Percentiles rank a stretch among this genome's conserved stretches.
Conservation (phyloP, 2,329 filamentous ascomycete genomes). For the Piedraia hortae region DNA sequence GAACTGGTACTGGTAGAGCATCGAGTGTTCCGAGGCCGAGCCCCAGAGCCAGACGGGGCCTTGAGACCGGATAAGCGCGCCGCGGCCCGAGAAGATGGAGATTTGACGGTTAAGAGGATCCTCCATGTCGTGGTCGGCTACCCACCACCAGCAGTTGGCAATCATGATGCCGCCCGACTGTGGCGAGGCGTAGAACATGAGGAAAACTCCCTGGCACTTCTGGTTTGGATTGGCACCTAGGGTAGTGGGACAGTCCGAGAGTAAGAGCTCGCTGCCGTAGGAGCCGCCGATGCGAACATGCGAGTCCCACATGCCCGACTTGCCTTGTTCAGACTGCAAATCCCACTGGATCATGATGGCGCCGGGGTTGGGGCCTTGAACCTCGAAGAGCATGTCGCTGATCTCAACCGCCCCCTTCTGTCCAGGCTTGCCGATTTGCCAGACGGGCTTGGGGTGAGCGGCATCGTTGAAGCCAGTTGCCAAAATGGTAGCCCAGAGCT, state of each 20-base stretch:
- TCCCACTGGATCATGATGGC: constrained; percentile 88
- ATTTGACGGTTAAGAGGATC: constrained; percentile 13
- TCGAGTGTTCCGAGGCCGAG: constrained; percentile 25
- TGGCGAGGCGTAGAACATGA: constrained; percentile 23
- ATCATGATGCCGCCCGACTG: constrained; percentile 40
- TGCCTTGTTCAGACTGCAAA: constrained; percentile 36
- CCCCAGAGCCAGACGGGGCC: constrained; percentile 27
- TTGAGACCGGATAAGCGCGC: constrained; percentile 16
- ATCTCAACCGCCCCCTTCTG: constrained; percentile 65
- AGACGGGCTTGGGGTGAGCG: constrained; percentile 52
- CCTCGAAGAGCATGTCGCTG: constrained; percentile 64
- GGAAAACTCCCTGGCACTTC: constrained; percentile 22
- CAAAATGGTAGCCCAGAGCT: constrained; percentile 78
- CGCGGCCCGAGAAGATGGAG: constrained; percentile 20
- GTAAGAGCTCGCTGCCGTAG: constrained; percentile 49
- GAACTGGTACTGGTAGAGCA: constrained; percentile 27
- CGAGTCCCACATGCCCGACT: constrained; percentile 75
- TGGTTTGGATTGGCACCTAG: constrained; percentile 12
- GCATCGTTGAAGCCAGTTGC: constrained; percentile 47
- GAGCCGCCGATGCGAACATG: constrained; percentile 80
- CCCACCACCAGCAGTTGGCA: constrained; percentile 28
- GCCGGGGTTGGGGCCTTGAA: constrained; percentile 55
- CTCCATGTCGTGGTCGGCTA: constrained; percentile 26
- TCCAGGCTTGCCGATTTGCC: constrained; percentile 45
- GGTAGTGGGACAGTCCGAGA: constrained; percentile 31